Conservation (phyloP, 106 monocot genomes). For the Apostasia shenzhenica region DNA sequence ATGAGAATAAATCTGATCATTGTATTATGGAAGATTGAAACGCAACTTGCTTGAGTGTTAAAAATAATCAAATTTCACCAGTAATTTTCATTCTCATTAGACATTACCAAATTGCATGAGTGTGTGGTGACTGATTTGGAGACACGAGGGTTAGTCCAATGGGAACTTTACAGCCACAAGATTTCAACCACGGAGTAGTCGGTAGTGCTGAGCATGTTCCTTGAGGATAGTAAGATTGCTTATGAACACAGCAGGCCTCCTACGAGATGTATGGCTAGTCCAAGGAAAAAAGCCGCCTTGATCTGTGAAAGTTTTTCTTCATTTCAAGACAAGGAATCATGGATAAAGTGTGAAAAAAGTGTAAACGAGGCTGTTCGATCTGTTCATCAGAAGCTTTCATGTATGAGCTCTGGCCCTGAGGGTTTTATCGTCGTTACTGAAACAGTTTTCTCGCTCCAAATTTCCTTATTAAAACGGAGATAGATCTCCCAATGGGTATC, state of each 20-base stretch:
- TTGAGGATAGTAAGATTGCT: slow-evolving; percentile 23
- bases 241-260: slow-evolving; percentile 9
- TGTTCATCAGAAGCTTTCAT: slow-evolving; percentile 10
- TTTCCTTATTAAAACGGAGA: slow-evolving; percentile 8
- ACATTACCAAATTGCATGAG: slow-evolving; percentile 16
- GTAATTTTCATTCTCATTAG: slow-evolving; percentile 13
- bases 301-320: slow-evolving; percentile 47
- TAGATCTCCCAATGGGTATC: slow-evolving; percentile 13
- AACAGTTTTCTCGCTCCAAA: slow-evolving; percentile 16
- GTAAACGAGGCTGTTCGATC: slow-evolving; percentile 6
- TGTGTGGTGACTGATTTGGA: slow-evolving; percentile 13
- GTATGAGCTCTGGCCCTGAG: too few relatives aligned
- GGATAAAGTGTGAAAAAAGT: slow-evolving; percentile 23
- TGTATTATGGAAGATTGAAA: slow-evolving; percentile 14
- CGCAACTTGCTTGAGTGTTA: slow-evolving; percentile 10
- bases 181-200: slow-evolving; percentile 12
- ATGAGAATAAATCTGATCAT: slow-evolving; percentile 20
- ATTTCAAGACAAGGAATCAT: slow-evolving; percentile 37
- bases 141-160: slow-evolving; percentile 4
- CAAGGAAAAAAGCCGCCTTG: slow-evolving; percentile 24
- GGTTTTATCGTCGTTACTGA: slow-evolving; percentile 11
- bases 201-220: too few relatives aligned
- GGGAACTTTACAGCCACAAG: slow-evolving; percentile 19
- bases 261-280: slow-evolving; percentile 15
- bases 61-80: slow-evolving; percentile 22